Evolutionary conservation across 2,329 filamentous ascomycete genomes (phyloP).

Genomic region (Pyrenochaeta sp.): DNA sequence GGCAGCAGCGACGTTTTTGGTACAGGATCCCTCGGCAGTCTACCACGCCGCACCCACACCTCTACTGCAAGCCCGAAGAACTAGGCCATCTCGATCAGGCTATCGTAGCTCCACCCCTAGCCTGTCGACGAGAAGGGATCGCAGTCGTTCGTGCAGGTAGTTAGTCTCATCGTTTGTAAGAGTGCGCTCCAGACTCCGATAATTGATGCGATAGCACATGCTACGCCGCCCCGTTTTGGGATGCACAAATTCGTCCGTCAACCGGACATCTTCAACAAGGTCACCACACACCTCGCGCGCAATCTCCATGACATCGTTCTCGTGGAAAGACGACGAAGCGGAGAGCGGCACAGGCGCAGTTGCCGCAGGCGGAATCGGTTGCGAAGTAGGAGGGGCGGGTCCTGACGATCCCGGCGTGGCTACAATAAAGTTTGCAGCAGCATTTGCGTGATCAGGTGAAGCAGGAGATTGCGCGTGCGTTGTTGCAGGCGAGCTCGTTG

Average conservation of each 20-base stretch:
- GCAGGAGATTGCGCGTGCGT: constrained; percentile 14
- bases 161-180: constrained; percentile 86
- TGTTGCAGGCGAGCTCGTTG: constrained; percentile 12
- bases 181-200: constrained; percentile 89
- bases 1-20: background rate
- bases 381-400: background rate
- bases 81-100: background rate
- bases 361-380: constrained; percentile 50
- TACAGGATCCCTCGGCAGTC: background rate
- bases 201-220: constrained; percentile 92
- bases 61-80: background rate
- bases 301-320: constrained; percentile 97
- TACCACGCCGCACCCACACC: background rate
- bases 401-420: background rate
- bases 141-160: constrained; percentile 74
- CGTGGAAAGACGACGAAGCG: constrained; percentile 71
- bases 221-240: constrained; percentile 84
- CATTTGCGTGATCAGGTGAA: background rate
- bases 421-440: constrained; percentile 4
- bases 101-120: constrained; percentile 82
- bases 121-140: constrained; percentile 69
- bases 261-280: constrained; percentile 83
- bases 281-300: constrained; percentile 85
- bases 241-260: constrained; percentile 88
- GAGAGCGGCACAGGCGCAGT: constrained; percentile 10